These are phyloP conservation scores for Arctium minus DNA, from an alignment of 129 eudicot species.

Conservation along the genomic window DNA sequence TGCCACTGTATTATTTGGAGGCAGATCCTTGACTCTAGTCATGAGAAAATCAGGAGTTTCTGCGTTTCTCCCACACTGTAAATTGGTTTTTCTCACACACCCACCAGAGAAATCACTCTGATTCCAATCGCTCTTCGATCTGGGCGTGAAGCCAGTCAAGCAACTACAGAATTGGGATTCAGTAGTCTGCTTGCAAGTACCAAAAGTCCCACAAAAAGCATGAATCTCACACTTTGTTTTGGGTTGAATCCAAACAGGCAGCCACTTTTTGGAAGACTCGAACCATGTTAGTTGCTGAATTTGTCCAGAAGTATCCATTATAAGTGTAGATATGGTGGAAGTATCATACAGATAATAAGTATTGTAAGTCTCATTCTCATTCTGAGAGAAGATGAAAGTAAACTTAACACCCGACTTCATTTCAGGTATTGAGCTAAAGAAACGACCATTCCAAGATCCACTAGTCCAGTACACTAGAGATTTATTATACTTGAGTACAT, in stretches of 20 bases:
- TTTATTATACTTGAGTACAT: constrained; percentile 40
- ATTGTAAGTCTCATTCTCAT: constrained; percentile 53
- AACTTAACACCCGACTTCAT: background rate
- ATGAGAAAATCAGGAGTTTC: constrained; percentile 24
- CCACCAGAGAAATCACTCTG: constrained; percentile 64
- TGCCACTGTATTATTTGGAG: constrained; percentile 10
- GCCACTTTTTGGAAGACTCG: constrained; percentile 47
- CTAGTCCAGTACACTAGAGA: constrained; percentile 39
- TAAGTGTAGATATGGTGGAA: constrained; percentile 32
- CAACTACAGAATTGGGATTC: constrained; percentile 54
- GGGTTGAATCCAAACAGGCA: constrained; percentile 51
- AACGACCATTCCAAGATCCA: constrained; percentile 50
- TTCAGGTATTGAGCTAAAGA: background rate
- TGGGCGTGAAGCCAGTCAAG: constrained; percentile 37
- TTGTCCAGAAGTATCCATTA: constrained; percentile 58
- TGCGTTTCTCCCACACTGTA: constrained; percentile 33
- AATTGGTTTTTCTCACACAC: constrained; percentile 35
- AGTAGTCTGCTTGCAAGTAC: constrained; percentile 41
- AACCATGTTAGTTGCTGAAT: constrained; percentile 43
- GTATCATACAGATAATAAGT: constrained; percentile 36
- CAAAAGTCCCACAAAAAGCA: constrained; percentile 59
- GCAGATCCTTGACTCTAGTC: constrained; percentile 16
- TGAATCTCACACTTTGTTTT: constrained; percentile 49
- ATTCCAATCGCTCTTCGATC: constrained; percentile 37
- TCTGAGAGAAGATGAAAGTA: constrained; percentile 38